phyloP scores from a whole-genome alignment of 139 green algal genomes.

The Spirogloea muscicola region DNA sequence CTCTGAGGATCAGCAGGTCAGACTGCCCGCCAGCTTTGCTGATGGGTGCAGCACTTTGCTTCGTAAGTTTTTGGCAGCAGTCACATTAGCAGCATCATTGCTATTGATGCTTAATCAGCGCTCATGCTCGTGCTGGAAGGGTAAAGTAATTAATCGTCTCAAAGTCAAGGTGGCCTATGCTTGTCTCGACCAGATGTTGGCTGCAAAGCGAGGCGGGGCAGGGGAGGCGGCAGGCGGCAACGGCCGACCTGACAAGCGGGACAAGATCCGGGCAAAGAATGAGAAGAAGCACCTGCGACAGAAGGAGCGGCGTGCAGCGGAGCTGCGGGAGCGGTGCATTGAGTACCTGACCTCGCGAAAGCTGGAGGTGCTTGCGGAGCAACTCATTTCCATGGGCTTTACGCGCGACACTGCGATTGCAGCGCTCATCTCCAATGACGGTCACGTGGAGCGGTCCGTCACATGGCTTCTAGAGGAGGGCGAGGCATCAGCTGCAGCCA shows the following conservation, averaged over 20 bases:
- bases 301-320: slow-evolving; percentile 36
- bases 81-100: no score
- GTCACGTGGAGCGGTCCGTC: slow-evolving; percentile 33
- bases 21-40: background rate
- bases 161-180: background rate
- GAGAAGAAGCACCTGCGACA: slow-evolving; percentile 47
- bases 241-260: slow-evolving; percentile 26
- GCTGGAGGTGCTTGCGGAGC: slow-evolving; percentile 34
- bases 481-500: background rate
- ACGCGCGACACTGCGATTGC: slow-evolving; percentile 24
- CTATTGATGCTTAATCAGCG: no score
- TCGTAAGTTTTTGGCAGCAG: no score
- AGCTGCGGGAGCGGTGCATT: slow-evolving; percentile 40
- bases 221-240: background rate
- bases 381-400: slow-evolving; percentile 44
- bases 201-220: slow-evolving; percentile 7
- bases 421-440: slow-evolving; percentile 36
- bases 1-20: slow-evolving; percentile 34
- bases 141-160: background rate
- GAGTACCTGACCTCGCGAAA: slow-evolving; percentile 36
- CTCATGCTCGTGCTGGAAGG: no score
- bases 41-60: no score
- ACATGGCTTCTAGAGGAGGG: slow-evolving; percentile 34
- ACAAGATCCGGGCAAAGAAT: slow-evolving; percentile 44
- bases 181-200: background rate